A percentile compares a stretch with the other conserved stretches of the same genome.
Conservation (phyloP, 805 yeast species). For the Candida wancherniae region DNA sequence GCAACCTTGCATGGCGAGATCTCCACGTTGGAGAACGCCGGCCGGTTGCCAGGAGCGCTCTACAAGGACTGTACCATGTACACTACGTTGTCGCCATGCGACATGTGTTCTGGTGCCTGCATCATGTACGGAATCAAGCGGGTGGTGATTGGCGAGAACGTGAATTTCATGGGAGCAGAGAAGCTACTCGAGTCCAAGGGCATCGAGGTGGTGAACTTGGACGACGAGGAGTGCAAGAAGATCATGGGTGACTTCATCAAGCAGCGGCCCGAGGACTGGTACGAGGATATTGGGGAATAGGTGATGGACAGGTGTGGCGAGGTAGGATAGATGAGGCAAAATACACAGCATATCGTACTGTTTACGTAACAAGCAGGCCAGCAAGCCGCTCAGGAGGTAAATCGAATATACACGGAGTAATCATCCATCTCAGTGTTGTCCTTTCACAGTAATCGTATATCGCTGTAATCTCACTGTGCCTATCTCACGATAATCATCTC, state of each 20-base stretch:
- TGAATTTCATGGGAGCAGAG: conserved; percentile 79
- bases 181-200: conserved; percentile 63
- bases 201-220: conserved; percentile 61
- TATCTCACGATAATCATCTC: no score
- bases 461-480: no score
- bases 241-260: conserved; percentile 75
- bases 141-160: conserved; percentile 86
- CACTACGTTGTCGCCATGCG: conserved; percentile 89
- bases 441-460: no score
- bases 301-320: no score
- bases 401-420: no score
- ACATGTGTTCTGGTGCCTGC: conserved; percentile 94
- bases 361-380: no score
- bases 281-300: conserved; percentile 68
- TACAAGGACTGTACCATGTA: conserved; percentile 87
- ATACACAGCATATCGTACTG: no score
- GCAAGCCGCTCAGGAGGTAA: no score
- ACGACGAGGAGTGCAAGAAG: conserved; percentile 57
- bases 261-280: conserved; percentile 76
- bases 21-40: conserved; percentile 83
- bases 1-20: conserved; percentile 92
- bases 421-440: no score
- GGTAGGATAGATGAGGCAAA: no score
- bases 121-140: conserved; percentile 82
- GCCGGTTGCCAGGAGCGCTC: conserved; percentile 72